Percentiles rank a stretch among this genome's conserved stretches.
Conservation (phyloP, 352 stramenopile species). For the Elongisporangium undulatum region DNA sequence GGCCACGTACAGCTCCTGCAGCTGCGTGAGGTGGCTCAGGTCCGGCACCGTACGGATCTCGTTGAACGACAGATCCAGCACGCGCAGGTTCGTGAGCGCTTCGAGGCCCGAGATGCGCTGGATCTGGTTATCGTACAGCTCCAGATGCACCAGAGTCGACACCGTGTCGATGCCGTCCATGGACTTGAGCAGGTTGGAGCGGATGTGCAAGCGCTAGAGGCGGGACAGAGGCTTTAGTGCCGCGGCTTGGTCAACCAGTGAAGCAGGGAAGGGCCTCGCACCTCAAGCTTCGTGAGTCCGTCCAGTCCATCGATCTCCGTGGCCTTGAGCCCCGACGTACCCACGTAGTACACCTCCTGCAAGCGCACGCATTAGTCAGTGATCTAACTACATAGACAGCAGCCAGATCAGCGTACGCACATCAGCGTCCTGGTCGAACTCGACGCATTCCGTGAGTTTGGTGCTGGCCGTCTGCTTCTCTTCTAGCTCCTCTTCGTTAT, state of each 20-base stretch:
- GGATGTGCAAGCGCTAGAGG: constrained; percentile 53
- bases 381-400: background rate
- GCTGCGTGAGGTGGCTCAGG: constrained; percentile 66
- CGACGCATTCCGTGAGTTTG: constrained; percentile 72
- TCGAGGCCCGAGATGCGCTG: constrained; percentile 72
- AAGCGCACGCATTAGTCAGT: background rate
- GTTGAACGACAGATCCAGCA: constrained; percentile 97
- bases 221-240: background rate
- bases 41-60: constrained; percentile 91
- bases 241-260: background rate
- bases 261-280: constrained; percentile 5
- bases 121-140: constrained; percentile 99
- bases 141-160: constrained; percentile 85
- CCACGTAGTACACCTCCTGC: constrained; percentile 81
- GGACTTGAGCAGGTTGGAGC: constrained; percentile 75
- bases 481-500: constrained; percentile 16
- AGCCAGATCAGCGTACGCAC: background rate
- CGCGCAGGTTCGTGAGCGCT: constrained; percentile 54
- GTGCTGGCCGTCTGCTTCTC: constrained; percentile 18
- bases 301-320: constrained; percentile 62
- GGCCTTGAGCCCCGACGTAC: constrained; percentile 74
- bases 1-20: constrained; percentile 93
- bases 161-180: constrained; percentile 71
- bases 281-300: constrained; percentile 39
- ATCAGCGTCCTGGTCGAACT: constrained; percentile 31